Base-by-base conservation (phyloP, 2,329 filamentous ascomycete species). In the Aspergillus intermedius region DNA sequence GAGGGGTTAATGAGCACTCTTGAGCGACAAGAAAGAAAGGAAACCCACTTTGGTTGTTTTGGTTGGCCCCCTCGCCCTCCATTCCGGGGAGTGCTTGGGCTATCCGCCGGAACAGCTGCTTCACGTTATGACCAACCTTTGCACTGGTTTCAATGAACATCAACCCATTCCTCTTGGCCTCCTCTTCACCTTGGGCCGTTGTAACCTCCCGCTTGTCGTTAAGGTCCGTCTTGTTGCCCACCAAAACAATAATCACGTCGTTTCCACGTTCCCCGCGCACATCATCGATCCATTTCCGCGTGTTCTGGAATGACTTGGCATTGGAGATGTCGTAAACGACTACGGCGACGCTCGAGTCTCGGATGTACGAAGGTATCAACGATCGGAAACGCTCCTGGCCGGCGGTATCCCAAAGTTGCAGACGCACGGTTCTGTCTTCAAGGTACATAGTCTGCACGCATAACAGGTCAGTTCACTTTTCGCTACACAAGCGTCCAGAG, bases 71-170 rank as follows among this genome's bases (percentile, higher is more conserved):
- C 58, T 90, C 85, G 12, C 89, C 90, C 70, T 98, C 93, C 93
- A 98, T 97, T 19, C 93, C 93, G 6, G 93, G 93, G 60, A 98
- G 76, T 34, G 94, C 93, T 73, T 98, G 93, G 37, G 94, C 93
- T 81, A 98, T 98, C 76, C 90, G 86, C 78, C 91, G 88, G 76
- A 98, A 98, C 49, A 98, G 77, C 59, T 86, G 88, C 79, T 98
- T 98, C 60, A 98, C 94, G 67, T 98, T 98, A 73, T 97, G 90
- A 37, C 94, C 91, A 10, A 95, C 79, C 79, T 98, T 98, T 47
- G 93, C 93, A 70, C 90, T 96, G 47, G 93, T 98, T 78, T 98
- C 93, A 61, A 98, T 93, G 66, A 98, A 98, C 88, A 98, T 96
- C 59, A 96, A 77, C 58, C 93, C 93, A 72, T 95, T 91, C 78